Base-by-base conservation (phyloP, 495 filamentous ascomycete species). In the Platismatia glauca region DNA sequence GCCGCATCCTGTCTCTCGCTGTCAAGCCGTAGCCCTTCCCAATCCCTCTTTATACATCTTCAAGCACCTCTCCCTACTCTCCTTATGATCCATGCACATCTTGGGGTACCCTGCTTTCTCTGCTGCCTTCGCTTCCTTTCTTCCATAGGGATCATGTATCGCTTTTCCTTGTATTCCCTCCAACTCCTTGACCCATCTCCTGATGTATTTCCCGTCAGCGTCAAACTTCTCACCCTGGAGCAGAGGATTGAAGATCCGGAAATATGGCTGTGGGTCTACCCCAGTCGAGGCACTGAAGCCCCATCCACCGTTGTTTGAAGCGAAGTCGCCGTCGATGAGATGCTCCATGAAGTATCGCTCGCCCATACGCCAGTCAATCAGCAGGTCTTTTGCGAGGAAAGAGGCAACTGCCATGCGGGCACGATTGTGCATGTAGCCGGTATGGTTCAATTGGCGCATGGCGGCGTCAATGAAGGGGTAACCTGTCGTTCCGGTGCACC, bases 271-370 rank as follows among this genome's bases (percentile, higher is more conserved):
- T 3, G 92, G 90, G 72, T 96, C 91, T 0, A 93, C 90, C 16
- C 92, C 92, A 1, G 89, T 88, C 15, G 81, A 85, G 0, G 86
- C 84, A 20, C 82, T 81, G 71, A 92, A 96, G 0, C 91, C 92
- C 92, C 92, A 95, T 0, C 92, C 92, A 29, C 91, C 90, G 68
- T 93, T 93, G 68, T 97, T 97, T 44, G 84, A 88, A 2, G 91
- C 90, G 70, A 96, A 96, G 72, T 96, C 91, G 15, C 92, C 92
- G 71, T 96, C 92, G 61, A 97, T 84, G 7, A 96, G 79, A 58
- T 89, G 79, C 68, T 88, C 84, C 88, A 95, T 95, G 77, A 96
- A 95, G 70, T 87, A 93, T 18, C 78, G 79, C 76, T 97, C 92
- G 13, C 91, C 92, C 69, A 89, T 84, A 18, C 91, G 87, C 91